These are phyloP conservation scores for Barbatosphaeria neglecta DNA, from an alignment of 495 filamentous ascomycete genomes.

Conservation along the genomic window DNA sequence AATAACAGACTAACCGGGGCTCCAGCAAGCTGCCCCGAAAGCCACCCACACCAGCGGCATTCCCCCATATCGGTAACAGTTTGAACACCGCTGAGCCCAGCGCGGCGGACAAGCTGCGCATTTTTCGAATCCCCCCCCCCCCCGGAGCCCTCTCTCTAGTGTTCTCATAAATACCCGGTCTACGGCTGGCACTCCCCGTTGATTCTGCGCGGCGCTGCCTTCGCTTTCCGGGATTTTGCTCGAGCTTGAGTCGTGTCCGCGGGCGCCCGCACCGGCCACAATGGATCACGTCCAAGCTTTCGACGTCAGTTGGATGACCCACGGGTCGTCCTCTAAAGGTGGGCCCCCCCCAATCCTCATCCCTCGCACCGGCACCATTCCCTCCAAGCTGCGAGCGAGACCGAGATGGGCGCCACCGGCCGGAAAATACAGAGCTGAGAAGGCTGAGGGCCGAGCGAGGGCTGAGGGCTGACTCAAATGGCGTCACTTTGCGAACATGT, in stretches of 20 bases:
- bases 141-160: background rate
- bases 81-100: background rate
- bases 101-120: background rate
- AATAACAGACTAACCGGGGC: background rate
- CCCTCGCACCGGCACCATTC: background rate
- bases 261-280: background rate
- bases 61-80: background rate
- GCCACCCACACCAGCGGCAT: background rate
- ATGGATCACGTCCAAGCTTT: constrained; percentile 57
- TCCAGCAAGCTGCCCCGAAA: background rate
- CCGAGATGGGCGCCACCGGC: too few species aligned
- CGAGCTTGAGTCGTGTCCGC: too few species aligned
- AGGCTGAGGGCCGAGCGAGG: too few species aligned
- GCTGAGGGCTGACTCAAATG: too few species aligned
- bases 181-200: background rate
- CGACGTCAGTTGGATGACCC: constrained; percentile 57
- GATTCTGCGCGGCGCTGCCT: background rate
- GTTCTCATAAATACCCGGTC: too few species aligned
- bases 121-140: background rate
- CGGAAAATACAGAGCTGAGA: too few species aligned
- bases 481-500: background rate
- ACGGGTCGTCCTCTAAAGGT: constrained; percentile 38
- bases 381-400: background rate
- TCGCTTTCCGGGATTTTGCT: too few species aligned
- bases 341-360: constrained; percentile 1